Evolutionary conservation across 331 rosid species (phyloP), one percentile per base, ranked within the genome.

Genomic region (Rosa hybrid): DNA sequence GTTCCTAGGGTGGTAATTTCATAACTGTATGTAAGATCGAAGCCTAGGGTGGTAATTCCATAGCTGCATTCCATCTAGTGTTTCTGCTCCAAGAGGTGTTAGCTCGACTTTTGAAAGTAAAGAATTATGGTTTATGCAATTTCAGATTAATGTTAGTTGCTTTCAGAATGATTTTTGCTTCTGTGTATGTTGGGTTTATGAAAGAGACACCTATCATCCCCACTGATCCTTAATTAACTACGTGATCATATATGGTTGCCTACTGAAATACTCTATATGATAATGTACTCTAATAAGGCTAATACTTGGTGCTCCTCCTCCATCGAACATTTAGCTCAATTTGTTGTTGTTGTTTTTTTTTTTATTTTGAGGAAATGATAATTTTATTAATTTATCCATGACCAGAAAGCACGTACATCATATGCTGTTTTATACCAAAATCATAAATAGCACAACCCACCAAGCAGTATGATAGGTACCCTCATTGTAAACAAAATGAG

Each of bases 71-170:
- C 21, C 63, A 46, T 46, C 38, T 27, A 13, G 8, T 62, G 48
- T 76, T 18, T 46, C 23, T 46, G 44, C 38, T 17, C 20, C 48
- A 46, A 63, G 48, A 77, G 80, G 80, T 71, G 75, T 48, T 46
- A 18, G 63, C 12, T 77, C 39, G 63, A 77, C 63, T 64, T 77
- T n/a, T 49, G 38, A 46, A 34, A 4, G 68, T 65, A 39, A 48
- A 64, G 51, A 46, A 64, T 18, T 27, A 6, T 65, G 63, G 21
- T 62, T 64, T 38, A 30, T 63, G 41, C 73, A 4, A 7, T 76
- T 64, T 64, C 63, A 64, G 72, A 18, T 17, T 41, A 45, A 46
- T 62, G 49, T 64, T 77, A 18, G 50, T 48, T 17, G 14, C 73
- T 65, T 34, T 34, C 39, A 46, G 7, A 44, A 23, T 21, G 20